Base-by-base conservation (phyloP, 75 land plant species). In the Pinus taeda region DNA sequence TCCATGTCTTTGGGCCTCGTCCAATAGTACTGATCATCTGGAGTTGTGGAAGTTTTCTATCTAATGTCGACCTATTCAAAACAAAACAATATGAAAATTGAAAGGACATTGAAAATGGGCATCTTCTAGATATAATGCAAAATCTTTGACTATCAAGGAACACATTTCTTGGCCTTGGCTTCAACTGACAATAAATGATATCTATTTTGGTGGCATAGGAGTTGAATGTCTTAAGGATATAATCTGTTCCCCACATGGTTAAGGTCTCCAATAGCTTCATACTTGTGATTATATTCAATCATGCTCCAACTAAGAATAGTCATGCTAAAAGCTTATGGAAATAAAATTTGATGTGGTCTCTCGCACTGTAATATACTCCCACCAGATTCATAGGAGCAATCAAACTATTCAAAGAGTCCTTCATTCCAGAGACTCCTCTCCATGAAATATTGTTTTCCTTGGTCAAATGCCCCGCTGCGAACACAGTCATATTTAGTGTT, bases 291-390 rank as follows among this genome's bases (percentile, higher is more conserved):
- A 81, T 97, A 97, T 78, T 97, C 99, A 21, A 97, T 92, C 6
- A 97, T 95, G 74, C 98, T 94, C 99, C 99, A 97, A 60, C 93
- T 92, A 71, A 97, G 71, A 84, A 94, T 69, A n/a, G 99, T 97
- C 90, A 97, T 85, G 61, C 95, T 81, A 77, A 85, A 97, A 15
- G 98, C 87, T 20, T 57, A 12, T 98, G 93, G 59, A 94, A 97
- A 62, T n/a, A 78, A 81, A 94, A 97, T 87, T 97, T 97, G 85
- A 94, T 89, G 0, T 90, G 88, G 77, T 97, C 98, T 13, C 99
- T 98, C 11, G 93, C 98, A 80, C 94, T 98, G 76, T 94, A 94
- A 63, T 78, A 94, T 20, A 98, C 99, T 2, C 99, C 98, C 0
- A 81, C 81, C 55, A 96, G 86, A 76, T 87, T 90, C 24, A 77